Evolutionary conservation across 1,139 yeast genomes (phyloP).

Genomic region (Yamadazyma atlantica): DNA sequence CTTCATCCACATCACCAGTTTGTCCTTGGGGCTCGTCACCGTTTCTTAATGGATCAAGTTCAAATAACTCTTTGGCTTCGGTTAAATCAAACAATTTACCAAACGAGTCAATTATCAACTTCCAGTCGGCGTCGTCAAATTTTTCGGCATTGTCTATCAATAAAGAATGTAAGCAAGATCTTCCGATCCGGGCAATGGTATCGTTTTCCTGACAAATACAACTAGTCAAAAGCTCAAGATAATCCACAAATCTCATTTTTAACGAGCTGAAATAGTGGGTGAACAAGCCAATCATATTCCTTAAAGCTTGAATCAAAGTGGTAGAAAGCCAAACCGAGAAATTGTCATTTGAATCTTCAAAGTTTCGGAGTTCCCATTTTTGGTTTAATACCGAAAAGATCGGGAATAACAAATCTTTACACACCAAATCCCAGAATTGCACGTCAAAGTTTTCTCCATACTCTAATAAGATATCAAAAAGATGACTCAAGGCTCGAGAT

Average conservation of each 20-base stretch:
- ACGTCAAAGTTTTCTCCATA: conserved; percentile 76
- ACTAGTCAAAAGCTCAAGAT: conserved; percentile 71
- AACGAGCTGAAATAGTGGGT: conserved; percentile 77
- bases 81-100: conserved; percentile 72
- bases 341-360: conserved; percentile 61
- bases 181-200: conserved; percentile 91
- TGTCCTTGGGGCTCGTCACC: conserved; percentile 4
- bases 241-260: conserved; percentile 72
- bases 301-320: conserved; percentile 90
- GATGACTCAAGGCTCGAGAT: conserved; percentile 77
- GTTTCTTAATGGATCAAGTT: conserved; percentile 61
- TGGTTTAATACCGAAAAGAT: conserved; percentile 78
- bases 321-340: conserved; percentile 95
- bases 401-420: conserved; percentile 81
- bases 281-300: conserved; percentile 82
- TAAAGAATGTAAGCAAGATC: conserved; percentile 80
- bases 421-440: conserved; percentile 80
- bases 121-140: conserved; percentile 73
- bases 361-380: conserved; percentile 70
- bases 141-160: conserved; percentile 71
- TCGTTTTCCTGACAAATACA: conserved; percentile 97
- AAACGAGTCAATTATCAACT: conserved; percentile 61
- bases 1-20: conserved; percentile 1
- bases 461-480: conserved; percentile 78
- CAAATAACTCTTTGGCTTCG: conserved; percentile 82